phyloP scores from a whole-genome alignment of 164 flowering plant species.

The Houttuynia cordata region DNA sequence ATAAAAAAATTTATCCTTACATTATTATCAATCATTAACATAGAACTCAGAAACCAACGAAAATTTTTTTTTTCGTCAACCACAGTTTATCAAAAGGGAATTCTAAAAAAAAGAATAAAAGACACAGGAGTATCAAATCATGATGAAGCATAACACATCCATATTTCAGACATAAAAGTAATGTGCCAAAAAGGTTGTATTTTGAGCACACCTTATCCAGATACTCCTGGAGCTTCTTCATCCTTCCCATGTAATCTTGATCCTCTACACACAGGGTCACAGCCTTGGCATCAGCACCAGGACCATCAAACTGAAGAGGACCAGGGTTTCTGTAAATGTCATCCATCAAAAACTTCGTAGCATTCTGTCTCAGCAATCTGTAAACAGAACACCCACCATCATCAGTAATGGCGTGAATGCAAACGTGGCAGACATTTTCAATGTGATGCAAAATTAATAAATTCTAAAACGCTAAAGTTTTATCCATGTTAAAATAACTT shows the following conservation, averaged over 20 bases:
- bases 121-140: too few species aligned
- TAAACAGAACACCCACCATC: conserved; percentile 4
- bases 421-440: too few species aligned
- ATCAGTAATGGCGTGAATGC: neutral
- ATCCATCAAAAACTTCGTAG: conserved; percentile 63
- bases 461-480: too few species aligned
- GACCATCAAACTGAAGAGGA: conserved; percentile 96
- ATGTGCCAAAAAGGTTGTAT: neutral
- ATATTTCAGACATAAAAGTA: neutral
- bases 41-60: too few species aligned
- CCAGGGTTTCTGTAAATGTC: conserved; percentile 97
- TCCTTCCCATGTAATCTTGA: conserved; percentile 98
- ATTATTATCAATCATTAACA: too few species aligned
- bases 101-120: too few species aligned
- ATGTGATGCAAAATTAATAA: too few species aligned
- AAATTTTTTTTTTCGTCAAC: too few species aligned
- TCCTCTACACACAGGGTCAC: conserved; percentile 84
- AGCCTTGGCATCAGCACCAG: conserved; percentile 83
- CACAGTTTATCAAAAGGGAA: too few species aligned
- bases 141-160: neutral
- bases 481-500: too few species aligned
- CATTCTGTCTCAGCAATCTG: conserved; percentile 84
- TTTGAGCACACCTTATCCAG: conserved; percentile 58
- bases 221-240: conserved; percentile 77
- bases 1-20: too few species aligned